Base-by-base conservation (phyloP, 2,329 filamentous ascomycete genomes). In the Botrytis sinoallii region DNA sequence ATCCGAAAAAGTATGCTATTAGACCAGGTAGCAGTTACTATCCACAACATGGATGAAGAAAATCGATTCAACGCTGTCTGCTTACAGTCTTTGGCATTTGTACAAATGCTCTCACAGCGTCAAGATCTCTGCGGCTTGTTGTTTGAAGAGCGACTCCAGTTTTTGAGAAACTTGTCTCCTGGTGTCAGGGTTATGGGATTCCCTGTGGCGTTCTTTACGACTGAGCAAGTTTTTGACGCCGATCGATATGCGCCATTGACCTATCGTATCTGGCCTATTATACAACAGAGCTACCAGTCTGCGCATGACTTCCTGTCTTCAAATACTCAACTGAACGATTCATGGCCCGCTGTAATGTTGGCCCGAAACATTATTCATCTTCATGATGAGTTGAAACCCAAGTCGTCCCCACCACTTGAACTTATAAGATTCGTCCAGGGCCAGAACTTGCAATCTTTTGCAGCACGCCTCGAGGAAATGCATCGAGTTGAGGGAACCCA, bases 121-220 rank as follows among this genome's bases (percentile, higher is more conserved):
- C 18, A 29, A n/a, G 35, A 68, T n/a, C 46, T 68, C 0, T 68
- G 3, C 25, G 65, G 25, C 6, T 29, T 68, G 16, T 55, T 68
- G 9, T 55, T 68, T 5, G 65, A 68, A 9, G 35, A 68, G 0
- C 35, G 65, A 20, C 46, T 68, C 1, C 32, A 68, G 35, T 40
- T 55, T 5, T 40, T 55, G 35, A 55, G 65, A 42, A 25, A 55
- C 5, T 4, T 68, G 5, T 68, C 65, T 55, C 46, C 65, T 3
- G 65, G 65, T 22, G 35, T 68, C n/a, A 29, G 65, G 16, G 16
- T 68, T n/a, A 2, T 68, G 25, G 65, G 65, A 22, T 68, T 68
- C 3, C 46, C 46, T 2, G 35, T 68, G 0, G n/a, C 65, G 3
- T 55, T 68, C 2, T 68, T 55, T 20, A 16, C 16, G 0, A 4